Evolutionary conservation across 2,329 filamentous ascomycete species (phyloP).

Genomic region (Escovopsis sp.): DNA sequence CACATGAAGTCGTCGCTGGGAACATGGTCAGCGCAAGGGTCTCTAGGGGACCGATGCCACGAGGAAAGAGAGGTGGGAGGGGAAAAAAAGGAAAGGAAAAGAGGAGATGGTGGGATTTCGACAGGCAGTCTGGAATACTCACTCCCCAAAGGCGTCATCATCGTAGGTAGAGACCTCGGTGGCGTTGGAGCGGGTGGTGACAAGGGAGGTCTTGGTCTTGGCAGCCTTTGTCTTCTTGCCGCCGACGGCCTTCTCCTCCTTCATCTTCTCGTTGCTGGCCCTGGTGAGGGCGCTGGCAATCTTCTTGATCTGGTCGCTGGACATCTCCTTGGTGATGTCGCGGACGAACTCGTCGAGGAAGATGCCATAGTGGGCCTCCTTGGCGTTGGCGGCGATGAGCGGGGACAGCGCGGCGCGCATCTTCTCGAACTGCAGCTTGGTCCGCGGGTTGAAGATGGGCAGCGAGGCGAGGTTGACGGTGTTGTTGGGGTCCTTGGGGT

Average conservation of each 20-base stretch:
- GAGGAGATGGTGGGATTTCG: not conserved
- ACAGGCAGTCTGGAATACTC: constrained; percentile 26
- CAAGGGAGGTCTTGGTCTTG: constrained; percentile 82
- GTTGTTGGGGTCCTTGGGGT: constrained; percentile 58
- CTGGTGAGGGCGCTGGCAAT: constrained; percentile 76
- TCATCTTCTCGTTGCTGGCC: constrained; percentile 93
- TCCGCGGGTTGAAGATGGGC: constrained; percentile 75
- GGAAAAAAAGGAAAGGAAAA: not conserved
- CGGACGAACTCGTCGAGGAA: constrained; percentile 89
- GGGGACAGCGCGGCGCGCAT: constrained; percentile 69
- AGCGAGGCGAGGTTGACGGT: constrained; percentile 70
- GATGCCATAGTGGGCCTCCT: constrained; percentile 79
- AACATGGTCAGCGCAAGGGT: constrained; percentile 8
- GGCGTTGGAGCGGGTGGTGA: constrained; percentile 44
- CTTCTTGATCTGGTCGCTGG: constrained; percentile 94
- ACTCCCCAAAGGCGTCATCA: constrained; percentile 70
- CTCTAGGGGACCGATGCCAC: too few species aligned
- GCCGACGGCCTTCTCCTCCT: constrained; percentile 86
- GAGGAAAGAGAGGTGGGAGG: too few species aligned
- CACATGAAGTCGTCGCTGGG: constrained; percentile 59
- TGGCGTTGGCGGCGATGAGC: constrained; percentile 56
- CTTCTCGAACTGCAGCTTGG: constrained; percentile 71
- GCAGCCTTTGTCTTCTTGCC: constrained; percentile 95
- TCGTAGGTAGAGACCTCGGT: constrained; percentile 69
- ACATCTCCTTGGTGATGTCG: constrained; percentile 72